Base-by-base conservation (phyloP, 2,329 filamentous ascomycete genomes). In the Microsporum audouinii region DNA sequence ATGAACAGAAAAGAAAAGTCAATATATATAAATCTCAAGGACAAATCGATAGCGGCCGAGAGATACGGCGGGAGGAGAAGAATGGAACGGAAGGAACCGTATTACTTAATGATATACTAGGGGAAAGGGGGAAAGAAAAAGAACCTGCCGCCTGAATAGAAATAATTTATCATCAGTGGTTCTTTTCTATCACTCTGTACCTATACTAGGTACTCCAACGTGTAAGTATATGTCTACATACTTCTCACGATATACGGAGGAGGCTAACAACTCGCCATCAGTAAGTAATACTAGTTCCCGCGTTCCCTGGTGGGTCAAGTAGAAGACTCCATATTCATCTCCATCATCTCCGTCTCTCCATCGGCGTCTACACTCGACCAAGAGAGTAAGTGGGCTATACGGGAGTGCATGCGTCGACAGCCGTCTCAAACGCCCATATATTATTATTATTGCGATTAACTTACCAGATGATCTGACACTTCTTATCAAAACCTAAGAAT, bases 71-170 rank as follows among this genome's bases (percentile, higher is more conserved):
- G 31, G 29, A 33, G 6, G n/a, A 17, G 2, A 17, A 55, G 51
- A 36, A 36, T 51, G 45, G 12, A n/a, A 17, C 2, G 31, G 33
- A 33, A 36, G 31, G 51, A n/a, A 36, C 36, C 8, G 23, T 55
- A 55, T 55, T 55, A 55, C 51, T 55, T 36, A 55, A 55, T 36
- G n/a, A 12, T 36, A 34, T 34, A n/a, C 51, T 23, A 55, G 31
- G 51, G 51, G 49, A 34, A 34, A 53, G 27, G 45, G 45, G 12
- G 45, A 31, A 51, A 51, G 27, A 17, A 53, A 33, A 12, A n/a
- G 29, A 53, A 53, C 29, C 34, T 55, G 51, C 51, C 51, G 51
- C 31, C 51, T n/a, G 31, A 55, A 55, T 55, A 31, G 51, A 55
- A 55, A 55, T 55, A 10, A 14, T 51, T 12, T 47, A 23, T 27